Base-by-base conservation (phyloP, 164 flowering plant species). In the Echeveria elegans region DNA sequence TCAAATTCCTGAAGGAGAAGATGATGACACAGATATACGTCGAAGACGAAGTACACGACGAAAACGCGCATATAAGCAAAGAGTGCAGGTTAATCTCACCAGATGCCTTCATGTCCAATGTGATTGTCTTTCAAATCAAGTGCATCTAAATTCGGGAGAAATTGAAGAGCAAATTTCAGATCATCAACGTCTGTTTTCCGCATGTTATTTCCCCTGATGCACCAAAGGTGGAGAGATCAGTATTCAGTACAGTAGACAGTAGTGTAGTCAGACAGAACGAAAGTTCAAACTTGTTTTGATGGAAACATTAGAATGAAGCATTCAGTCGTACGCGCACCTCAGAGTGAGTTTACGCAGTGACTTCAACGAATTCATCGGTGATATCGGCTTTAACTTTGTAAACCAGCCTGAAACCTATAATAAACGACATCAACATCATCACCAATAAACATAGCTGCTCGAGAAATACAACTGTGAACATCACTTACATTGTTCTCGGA, bases 381-480 rank as follows among this genome's bases (percentile, higher is more conserved):
- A 2, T 26, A 11, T 28, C 31, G 11, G 31, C 32, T 56, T 56
- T 28, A 56, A 3, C 19, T 56, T 29, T 14, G 61, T 26, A 56
- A 56, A 56, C 61, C 61, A 56, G 28, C 61, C 61, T 56, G 61
- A 56, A 56, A 56, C 28, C 61, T 56, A 28, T 56, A 12, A 29
- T 12, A 56, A 56, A 28, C 32, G 28, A 28, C 19, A 15, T 56
- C 19, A 56, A 28, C 23, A 56, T 29, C 26, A 14, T 28, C 61
- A 28, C 12, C 61, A 56, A 29, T 32, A 19, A 56, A 56, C 32
- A 56, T 28, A 4, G 30, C 15, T 26, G 32, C 31, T 56, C 1
- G 61, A 26, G 61, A 56, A 28, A 56, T 28, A 56, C 8, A 50
- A 50, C 56, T 50, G 28, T 6, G 21, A 28, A 56, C 61, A 52